Percentiles rank a stretch among this genome's conserved stretches.
phyloP scores from a whole-genome alignment of 306 rosid species.

The Ochetophila trinervis region DNA sequence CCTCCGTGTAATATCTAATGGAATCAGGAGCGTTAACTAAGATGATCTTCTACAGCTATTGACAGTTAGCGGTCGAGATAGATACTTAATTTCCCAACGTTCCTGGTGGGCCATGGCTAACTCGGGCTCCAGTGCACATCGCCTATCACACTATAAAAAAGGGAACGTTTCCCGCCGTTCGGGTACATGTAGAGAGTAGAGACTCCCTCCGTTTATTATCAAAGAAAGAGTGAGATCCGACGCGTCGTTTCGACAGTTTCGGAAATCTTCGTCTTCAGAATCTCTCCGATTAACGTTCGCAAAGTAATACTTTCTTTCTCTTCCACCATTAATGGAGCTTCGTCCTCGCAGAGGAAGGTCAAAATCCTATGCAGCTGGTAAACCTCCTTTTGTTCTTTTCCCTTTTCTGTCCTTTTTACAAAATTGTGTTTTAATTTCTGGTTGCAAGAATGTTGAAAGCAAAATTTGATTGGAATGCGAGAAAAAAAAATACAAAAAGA shows the following conservation, averaged over 20 bases:
- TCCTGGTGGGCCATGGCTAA: neutral
- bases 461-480: neutral
- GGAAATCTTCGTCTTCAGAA: neutral
- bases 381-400: neutral
- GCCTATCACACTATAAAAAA: neutral
- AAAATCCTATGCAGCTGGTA: conserved; percentile 30
- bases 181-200: neutral
- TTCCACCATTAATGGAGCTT: conserved; percentile 43
- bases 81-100: neutral
- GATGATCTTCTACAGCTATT: too few species aligned
- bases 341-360: conserved; percentile 41
- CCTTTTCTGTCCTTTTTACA: neutral
- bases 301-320: conserved; percentile 7
- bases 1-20: too few species aligned
- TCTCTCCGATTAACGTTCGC: neutral
- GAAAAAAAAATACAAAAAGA: too few species aligned
- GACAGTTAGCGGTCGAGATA: neutral
- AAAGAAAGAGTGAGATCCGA: neutral
- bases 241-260: neutral
- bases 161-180: conserved; percentile 37
- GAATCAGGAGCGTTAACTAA: too few species aligned
- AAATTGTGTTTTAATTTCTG: neutral
- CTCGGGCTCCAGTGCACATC: neutral
- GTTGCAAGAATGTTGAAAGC: neutral
- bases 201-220: neutral